Evolutionary conservation across 192 early-diverging fungal genomes (phyloP), one percentile per base, ranked within the genome.

Genomic region (Coemansia sp.): DNA sequence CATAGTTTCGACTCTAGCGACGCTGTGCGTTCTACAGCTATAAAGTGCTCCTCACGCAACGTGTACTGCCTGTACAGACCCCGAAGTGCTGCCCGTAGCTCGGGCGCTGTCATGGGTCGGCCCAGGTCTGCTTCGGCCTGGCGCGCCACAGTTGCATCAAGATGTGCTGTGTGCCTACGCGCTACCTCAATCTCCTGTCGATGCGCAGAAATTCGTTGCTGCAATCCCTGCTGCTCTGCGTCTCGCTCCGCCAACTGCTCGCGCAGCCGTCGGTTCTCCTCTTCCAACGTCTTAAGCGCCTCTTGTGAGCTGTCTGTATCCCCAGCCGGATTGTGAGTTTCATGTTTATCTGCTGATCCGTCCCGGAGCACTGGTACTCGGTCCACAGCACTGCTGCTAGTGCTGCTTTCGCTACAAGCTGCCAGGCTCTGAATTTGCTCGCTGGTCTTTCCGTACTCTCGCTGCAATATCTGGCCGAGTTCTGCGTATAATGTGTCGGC

Each of bases 41-140:
- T 46, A 52, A 65, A 65, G 36, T 65, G 55, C 22, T 48, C 55
- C 24, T 65, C 63, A 7, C 63, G 63, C 44, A 65, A 37, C 14
- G 27, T 32, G 33, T 65, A 65, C 15, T 65, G 63, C 52, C 18
- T 24, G 27, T 65, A 53, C 6, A 65, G 55, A 4, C 43, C 54
- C 34, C 41, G 41, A 17, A 50, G 27, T 14, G 11, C 46, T 15
- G 26, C 12, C 12, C 46, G 46, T 15, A 50, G 15, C 12, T 50
- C 46, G 24, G 46, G 26, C 24, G 26, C 5, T n/a, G 46, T 50
- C 46, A 65, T 32, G 1, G 53, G 32, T 9, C 8, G 29, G 17
- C 21, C 14, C 22, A 48, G n/a, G 19, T 56, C 54, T 21, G 42
- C 14, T 27, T 32, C n/a, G 19, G 56, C 44, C 40, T 57, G 41